Conservation (phyloP, 768 basidiomycete species). For the Pholiota molesta region DNA sequence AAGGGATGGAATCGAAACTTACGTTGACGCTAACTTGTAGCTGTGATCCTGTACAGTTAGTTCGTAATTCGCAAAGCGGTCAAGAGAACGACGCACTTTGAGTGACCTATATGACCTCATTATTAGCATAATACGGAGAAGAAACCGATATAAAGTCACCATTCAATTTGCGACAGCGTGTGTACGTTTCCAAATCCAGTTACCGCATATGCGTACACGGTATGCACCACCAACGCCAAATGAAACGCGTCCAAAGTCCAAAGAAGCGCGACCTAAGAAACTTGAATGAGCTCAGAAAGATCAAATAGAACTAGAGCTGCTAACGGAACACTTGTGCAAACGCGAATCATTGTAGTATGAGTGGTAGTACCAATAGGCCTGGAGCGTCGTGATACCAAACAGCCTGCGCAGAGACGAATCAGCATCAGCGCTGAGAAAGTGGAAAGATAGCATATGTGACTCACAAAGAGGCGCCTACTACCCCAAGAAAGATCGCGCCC, state of each 20-base stretch:
- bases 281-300: not conserved
- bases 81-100: not conserved
- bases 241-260: conserved; percentile 16
- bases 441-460: conserved; percentile 3
- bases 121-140: not conserved
- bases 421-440: not conserved
- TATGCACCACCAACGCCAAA: conserved; percentile 15
- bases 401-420: conserved; percentile 27
- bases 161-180: conserved; percentile 2
- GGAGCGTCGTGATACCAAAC: conserved; percentile 42
- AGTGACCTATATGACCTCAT: not conserved
- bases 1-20: not conserved
- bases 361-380: conserved; percentile 44
- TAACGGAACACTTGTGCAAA: conserved; percentile 32
- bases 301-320: conserved; percentile 10
- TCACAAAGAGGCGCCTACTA: conserved; percentile 37
- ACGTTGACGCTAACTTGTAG: conserved; percentile 18
- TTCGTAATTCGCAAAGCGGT: not conserved
- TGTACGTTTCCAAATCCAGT: conserved; percentile 8
- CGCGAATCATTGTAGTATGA: conserved; percentile 37
- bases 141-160: conserved; percentile 2
- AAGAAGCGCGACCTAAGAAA: conserved; percentile 14
- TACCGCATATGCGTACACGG: conserved; percentile 18
- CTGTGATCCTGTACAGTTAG: not conserved
- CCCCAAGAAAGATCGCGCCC: conserved; percentile 39